Percentiles rank a stretch among this genome's conserved stretches.
Conservation (phyloP, 2,329 filamentous ascomycete genomes). For the Fusarium cyanostomum region DNA sequence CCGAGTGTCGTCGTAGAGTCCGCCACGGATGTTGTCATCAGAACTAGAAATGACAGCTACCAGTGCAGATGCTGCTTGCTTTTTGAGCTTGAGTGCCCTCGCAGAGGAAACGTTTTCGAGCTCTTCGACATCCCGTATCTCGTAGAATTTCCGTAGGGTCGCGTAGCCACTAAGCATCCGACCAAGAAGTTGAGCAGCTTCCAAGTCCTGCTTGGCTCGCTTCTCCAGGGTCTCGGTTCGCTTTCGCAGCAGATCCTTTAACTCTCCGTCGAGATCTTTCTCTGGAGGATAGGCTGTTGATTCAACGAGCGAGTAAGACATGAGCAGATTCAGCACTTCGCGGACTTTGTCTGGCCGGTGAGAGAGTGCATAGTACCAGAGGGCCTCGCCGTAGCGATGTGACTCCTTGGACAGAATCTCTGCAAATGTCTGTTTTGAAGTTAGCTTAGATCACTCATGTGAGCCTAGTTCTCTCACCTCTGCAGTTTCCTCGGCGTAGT, state of each 20-base stretch:
- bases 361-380: slow-evolving; percentile 91
- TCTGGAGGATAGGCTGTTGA: slow-evolving; percentile 81
- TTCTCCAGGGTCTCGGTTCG: slow-evolving; percentile 76
- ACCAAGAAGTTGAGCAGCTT: slow-evolving; percentile 84
- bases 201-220: slow-evolving; percentile 77
- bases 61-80: slow-evolving; percentile 76
- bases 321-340: slow-evolving; percentile 85
- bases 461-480: slow-evolving; percentile 66
- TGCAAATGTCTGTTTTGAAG: slow-evolving; percentile 74
- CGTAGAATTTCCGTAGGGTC: slow-evolving; percentile 88
- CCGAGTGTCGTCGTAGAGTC: slow-evolving; percentile 82
- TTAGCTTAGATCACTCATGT: slow-evolving; percentile 37
- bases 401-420: slow-evolving; percentile 77
- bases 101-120: slow-evolving; percentile 43
- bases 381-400: slow-evolving; percentile 82
- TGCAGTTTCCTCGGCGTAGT: slow-evolving; percentile 82
- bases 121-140: slow-evolving; percentile 72
- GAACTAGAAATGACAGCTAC: slow-evolving; percentile 87
- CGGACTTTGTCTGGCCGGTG: slow-evolving; percentile 82
- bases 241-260: slow-evolving; percentile 74
- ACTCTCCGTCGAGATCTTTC: slow-evolving; percentile 75
- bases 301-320: slow-evolving; percentile 86
- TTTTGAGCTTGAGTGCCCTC: slow-evolving; percentile 68
- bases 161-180: slow-evolving; percentile 92
- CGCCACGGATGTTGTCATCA: slow-evolving; percentile 89